Evolutionary conservation across 805 yeast genomes (phyloP), one percentile per base, ranked within the genome.

Genomic region (Saturnispora diversa): DNA sequence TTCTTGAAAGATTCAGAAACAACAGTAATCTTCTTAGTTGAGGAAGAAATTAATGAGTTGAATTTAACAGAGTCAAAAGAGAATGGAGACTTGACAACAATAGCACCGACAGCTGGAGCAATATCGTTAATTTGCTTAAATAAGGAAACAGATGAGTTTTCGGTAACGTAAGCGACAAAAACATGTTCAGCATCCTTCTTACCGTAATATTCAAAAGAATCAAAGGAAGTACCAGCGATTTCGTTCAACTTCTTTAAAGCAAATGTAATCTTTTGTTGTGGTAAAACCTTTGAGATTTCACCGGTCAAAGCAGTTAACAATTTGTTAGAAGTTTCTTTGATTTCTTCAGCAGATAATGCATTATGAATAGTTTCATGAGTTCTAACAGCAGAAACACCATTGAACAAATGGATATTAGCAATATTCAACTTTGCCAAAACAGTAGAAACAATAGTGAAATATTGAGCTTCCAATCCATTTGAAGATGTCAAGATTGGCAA

Each of bases 121-220:
- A 33, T 42, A 22, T 31, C 31, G 11, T n/a, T 21, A 35, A 79
- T 64, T 22, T 71, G 66, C 21, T 64, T 59, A 35, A 72, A 51
- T 30, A 84, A 68, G 42, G 75, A 62, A 9, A 23, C 34, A 41
- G 75, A 66, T 13, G 81, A 64, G 56, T 82, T 87, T 31, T 71
- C 61, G 30, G 92, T 69, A 19, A 95, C 94, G 49, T 82, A 77
- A n/a, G 79, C 68, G 25, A 87, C 90, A 58, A 84, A 79, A n/a
- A 88, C 84, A 19, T 81, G 75, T 33, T 74, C 74, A 7, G 95
- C 80, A 41, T 67, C 60, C 8, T 58, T 56, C 40, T 67, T 66
- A 39, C 96, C 96, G 44, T 58, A 63, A 61, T 80, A 85, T 59
- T 84, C 85, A 53, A 84, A 82, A 21, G 80, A 75, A 35, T 68